phyloP scores from a whole-genome alignment of 768 basidiomycete genomes.

The Kwoniella shandongensis region DNA sequence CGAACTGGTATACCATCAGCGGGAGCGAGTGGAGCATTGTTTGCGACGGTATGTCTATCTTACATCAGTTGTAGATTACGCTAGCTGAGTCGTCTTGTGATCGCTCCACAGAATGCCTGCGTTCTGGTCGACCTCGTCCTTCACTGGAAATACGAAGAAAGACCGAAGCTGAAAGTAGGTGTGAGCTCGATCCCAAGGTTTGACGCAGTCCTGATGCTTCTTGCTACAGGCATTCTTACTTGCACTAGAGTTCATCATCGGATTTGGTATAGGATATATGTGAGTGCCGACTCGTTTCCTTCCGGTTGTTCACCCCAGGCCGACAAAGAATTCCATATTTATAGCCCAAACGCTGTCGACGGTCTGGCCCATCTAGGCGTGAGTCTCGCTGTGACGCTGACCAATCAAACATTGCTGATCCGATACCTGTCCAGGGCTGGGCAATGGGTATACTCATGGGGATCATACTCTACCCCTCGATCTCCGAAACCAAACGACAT shows the following conservation, averaged over 20 bases:
- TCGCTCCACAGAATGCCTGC: constrained; percentile 43
- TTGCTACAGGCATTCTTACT: constrained; percentile 70
- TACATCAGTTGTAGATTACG: background rate
- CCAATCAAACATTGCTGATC: background rate
- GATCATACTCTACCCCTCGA: constrained; percentile 82
- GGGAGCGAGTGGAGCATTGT: constrained; percentile 91
- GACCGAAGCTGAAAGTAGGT: constrained; percentile 73
- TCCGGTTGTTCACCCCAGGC: background rate
- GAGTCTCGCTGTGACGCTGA: constrained; percentile 6
- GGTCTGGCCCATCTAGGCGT: constrained; percentile 87
- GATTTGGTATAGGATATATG: constrained; percentile 67
- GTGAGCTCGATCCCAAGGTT: background rate
- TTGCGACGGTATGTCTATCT: constrained; percentile 64
- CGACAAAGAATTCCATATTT: no score
- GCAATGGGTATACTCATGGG: constrained; percentile 66
- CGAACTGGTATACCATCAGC: constrained; percentile 83
- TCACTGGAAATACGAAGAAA: constrained; percentile 86
- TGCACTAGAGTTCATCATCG: constrained; percentile 80
- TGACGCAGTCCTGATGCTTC: no score
- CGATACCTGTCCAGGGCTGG: constrained; percentile 31
- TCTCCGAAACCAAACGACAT: constrained; percentile 75
- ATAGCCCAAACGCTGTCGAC: constrained; percentile 66
- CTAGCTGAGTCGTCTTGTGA: no score
- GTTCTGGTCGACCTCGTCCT: constrained; percentile 78
- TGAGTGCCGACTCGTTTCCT: constrained; percentile 15